These are phyloP conservation scores for Aspergillus oerlinghausenensis DNA, from an alignment of 2,329 filamentous ascomycete species.

Conservation along the genomic window DNA sequence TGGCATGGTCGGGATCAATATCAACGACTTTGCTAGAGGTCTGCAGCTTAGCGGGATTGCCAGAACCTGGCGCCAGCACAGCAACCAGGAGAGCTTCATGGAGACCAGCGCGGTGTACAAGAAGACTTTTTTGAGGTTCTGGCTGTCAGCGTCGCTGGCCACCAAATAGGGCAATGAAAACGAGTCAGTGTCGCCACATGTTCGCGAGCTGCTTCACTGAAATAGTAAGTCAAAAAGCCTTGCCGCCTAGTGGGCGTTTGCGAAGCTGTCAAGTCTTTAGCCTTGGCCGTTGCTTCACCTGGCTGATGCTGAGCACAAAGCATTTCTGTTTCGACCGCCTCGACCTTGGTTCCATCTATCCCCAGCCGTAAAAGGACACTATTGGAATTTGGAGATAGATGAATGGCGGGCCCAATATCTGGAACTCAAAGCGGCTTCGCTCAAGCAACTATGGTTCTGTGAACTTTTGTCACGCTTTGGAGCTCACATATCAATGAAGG, in stretches of 20 bases:
- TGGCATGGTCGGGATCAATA: constrained; percentile 40
- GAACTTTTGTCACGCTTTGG: no score
- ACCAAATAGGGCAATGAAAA: background rate
- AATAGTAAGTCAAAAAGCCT: constrained; percentile 24
- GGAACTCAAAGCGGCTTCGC: constrained; percentile 52
- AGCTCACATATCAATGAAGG: no score
- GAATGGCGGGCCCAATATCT: constrained; percentile 57
- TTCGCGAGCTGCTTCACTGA: constrained; percentile 15
- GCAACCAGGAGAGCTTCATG: constrained; percentile 49
- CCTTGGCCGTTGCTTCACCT: background rate
- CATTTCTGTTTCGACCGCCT: constrained; percentile 34
- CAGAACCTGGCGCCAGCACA: constrained; percentile 37
- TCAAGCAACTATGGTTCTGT: constrained; percentile 45
- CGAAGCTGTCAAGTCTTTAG: constrained; percentile 22
- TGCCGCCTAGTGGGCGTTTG: constrained; percentile 38
- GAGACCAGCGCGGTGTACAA: constrained; percentile 47
- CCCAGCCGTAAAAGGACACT: constrained; percentile 49
- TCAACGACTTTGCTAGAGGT: constrained; percentile 42
- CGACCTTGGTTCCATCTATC: constrained; percentile 37
- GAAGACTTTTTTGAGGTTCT: constrained; percentile 41
- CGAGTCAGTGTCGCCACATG: constrained; percentile 27
- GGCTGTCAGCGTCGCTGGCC: background rate
- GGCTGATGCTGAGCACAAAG: constrained; percentile 7
- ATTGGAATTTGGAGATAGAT: constrained; percentile 59
- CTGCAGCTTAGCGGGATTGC: constrained; percentile 40